phyloP scores from a whole-genome alignment of 306 rosid species.

The Citrullus colocynthis region DNA sequence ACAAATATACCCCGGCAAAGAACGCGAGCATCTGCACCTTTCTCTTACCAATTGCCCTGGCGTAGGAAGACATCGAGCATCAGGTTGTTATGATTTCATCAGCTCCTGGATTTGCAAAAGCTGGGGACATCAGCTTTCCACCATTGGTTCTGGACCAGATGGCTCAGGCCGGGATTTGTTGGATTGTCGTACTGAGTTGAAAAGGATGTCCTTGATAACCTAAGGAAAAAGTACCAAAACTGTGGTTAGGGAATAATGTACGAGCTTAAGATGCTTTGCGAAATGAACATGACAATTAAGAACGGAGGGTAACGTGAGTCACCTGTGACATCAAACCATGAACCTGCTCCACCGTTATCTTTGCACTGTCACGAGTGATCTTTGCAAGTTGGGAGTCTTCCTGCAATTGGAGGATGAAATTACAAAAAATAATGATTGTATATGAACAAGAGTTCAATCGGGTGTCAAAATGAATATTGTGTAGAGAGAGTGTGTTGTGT shows the following conservation, averaged over 20 bases:
- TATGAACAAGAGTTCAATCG: neutral
- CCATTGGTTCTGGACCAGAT: slow-evolving; percentile 80
- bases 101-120: neutral
- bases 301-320: neutral
- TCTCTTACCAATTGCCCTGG: neutral
- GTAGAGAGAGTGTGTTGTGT: neutral
- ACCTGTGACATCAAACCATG: slow-evolving; percentile 99
- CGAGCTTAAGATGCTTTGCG: neutral
- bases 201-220: slow-evolving; percentile 90
- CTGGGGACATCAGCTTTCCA: slow-evolving; percentile 45
- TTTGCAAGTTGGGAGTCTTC: slow-evolving; percentile 86
- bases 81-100: neutral
- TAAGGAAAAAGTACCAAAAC: slow-evolving; percentile 10
- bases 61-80: neutral
- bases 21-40: neutral
- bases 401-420: slow-evolving; percentile 21
- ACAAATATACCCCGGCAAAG: neutral
- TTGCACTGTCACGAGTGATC: slow-evolving; percentile 86
- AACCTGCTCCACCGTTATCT: slow-evolving; percentile 94
- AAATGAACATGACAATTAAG: neutral
- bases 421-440: neutral
- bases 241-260: slow-evolving; percentile 6
- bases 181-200: slow-evolving; percentile 69
- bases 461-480: neutral
- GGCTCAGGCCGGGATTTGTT: slow-evolving; percentile 47